phyloP scores from a whole-genome alignment of 768 basidiomycete genomes.

The Trametes cingulata region DNA sequence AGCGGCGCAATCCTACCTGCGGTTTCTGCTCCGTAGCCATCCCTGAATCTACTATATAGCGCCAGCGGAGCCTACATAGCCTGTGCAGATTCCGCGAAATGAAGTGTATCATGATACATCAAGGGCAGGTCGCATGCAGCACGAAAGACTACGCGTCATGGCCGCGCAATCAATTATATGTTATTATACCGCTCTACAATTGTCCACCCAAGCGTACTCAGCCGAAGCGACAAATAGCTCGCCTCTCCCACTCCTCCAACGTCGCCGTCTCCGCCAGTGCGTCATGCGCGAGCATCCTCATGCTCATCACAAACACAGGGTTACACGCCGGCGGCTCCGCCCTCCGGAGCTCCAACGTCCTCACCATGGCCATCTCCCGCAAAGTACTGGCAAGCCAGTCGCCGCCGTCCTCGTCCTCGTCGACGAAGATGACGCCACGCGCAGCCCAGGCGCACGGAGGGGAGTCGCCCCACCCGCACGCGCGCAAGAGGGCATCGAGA shows the following conservation, averaged over 20 bases:
- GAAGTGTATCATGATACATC: too few species aligned
- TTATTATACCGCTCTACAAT: not conserved
- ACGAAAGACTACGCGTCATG: too few species aligned
- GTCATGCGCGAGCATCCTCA: slow-evolving; percentile 23
- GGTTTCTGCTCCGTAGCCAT: too few species aligned
- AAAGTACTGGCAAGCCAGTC: slow-evolving; percentile 3
- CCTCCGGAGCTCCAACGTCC: slow-evolving; percentile 6
- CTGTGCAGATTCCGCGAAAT: too few species aligned
- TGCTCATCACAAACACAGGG: slow-evolving; percentile 23
- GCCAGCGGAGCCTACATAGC: too few species aligned
- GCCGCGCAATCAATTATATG: not conserved
- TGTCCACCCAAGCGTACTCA: not conserved
- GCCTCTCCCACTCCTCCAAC: slow-evolving; percentile 13
- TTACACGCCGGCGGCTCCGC: slow-evolving; percentile 4
- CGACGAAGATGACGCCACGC: slow-evolving; percentile 32
- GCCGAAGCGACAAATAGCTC: slow-evolving; percentile 24
- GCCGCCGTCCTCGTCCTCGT: slow-evolving; percentile 11
- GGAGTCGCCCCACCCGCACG: slow-evolving; percentile 44
- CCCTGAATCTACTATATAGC: too few species aligned
- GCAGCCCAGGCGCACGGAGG: slow-evolving; percentile 16
- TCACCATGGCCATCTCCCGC: not conserved
- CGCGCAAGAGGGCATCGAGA: slow-evolving; percentile 46
- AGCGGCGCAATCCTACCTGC: too few species aligned
- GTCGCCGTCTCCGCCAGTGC: slow-evolving; percentile 7
- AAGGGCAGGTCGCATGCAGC: too few species aligned